A percentile compares a stretch with the other conserved stretches of the same genome.
Evolutionary conservation across 768 basidiomycete species (phyloP).

Genomic region (Krasilnikovozyma curviuscula): DNA sequence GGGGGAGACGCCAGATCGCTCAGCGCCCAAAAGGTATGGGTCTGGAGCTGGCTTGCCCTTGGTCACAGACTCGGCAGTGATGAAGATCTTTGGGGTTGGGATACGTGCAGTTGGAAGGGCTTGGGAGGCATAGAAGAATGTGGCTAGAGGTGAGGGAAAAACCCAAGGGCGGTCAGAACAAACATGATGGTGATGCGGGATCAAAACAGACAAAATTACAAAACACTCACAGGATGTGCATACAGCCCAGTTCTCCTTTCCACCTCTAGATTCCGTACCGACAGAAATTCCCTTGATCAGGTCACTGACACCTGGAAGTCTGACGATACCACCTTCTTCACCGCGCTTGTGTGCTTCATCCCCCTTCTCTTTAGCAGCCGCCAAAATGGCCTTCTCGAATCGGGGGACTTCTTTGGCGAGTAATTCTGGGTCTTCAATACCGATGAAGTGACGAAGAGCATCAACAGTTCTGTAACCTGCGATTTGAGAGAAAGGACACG

Average conservation of each 20-base stretch:
- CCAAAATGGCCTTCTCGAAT: constrained; percentile 12
- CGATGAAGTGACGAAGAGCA: constrained; percentile 16
- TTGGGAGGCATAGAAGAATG: constrained; percentile 46
- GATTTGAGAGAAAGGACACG: not conserved
- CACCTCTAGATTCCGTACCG: constrained; percentile 3
- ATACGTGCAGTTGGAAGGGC: constrained; percentile 48
- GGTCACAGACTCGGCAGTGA: constrained; percentile 56
- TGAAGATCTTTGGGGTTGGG: constrained; percentile 38
- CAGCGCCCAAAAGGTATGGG: constrained; percentile 65
- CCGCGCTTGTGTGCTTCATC: too few species aligned
- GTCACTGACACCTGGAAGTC: constrained; percentile 8
- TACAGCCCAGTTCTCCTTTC: constrained; percentile 9
- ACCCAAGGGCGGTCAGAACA: not conserved
- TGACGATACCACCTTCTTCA: constrained; percentile 8
- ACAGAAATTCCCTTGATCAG: constrained; percentile 4
- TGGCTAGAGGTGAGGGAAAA: constrained; percentile 35
- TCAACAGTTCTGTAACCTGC: constrained; percentile 9
- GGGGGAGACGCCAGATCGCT: constrained; percentile 38
- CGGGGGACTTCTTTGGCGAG: constrained; percentile 8
- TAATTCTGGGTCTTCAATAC: constrained; percentile 8
- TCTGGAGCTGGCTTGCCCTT: constrained; percentile 75
- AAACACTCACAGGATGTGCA: constrained; percentile 10
- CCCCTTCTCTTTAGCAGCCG: constrained; percentile 8
- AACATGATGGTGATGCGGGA: not conserved
- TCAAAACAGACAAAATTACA: too few species aligned